A percentile compares a stretch with the other conserved stretches of the same genome.
Conservation (phyloP, 2,329 filamentous ascomycete species). For the Epichloe brachyelytri region DNA sequence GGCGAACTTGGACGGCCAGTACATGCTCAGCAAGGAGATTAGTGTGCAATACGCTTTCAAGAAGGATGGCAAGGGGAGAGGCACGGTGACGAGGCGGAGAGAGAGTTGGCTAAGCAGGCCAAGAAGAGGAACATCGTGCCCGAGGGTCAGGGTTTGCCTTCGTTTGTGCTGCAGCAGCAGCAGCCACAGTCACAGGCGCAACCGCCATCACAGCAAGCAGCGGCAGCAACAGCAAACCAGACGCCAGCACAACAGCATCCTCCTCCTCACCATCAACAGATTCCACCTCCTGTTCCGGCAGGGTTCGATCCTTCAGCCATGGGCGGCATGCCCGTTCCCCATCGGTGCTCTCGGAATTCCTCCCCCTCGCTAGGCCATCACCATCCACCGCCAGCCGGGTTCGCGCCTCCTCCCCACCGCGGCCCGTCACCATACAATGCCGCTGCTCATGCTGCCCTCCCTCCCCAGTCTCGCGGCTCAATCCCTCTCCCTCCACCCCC, state of each 20-base stretch:
- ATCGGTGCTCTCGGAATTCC: constrained; percentile 9
- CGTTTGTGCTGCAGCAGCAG: constrained; percentile 47
- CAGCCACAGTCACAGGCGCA: constrained; percentile 6
- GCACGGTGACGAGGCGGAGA: constrained; percentile 87
- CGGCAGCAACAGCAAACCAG: constrained; percentile 1
- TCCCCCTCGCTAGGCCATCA: constrained; percentile 6
- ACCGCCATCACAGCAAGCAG: background rate
- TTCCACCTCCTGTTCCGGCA: constrained; percentile 10
- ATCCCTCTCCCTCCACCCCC: constrained; percentile 35
- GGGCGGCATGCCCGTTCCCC: constrained; percentile 9
- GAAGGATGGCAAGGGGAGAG: constrained; percentile 94
- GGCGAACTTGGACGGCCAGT: constrained; percentile 88
- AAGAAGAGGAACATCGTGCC: constrained; percentile 89
- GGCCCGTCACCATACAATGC: constrained; percentile 23
- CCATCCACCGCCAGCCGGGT: constrained; percentile 22
- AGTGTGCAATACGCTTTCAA: constrained; percentile 98
- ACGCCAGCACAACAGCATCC: constrained; percentile 13
- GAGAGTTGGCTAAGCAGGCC: constrained; percentile 80
- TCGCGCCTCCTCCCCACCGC: constrained; percentile 20
- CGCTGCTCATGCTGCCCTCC: constrained; percentile 4
- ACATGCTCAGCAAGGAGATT: constrained; percentile 92
- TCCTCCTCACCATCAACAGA: constrained; percentile 13
- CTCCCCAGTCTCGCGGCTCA: constrained; percentile 16
- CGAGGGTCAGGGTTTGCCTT: constrained; percentile 61
- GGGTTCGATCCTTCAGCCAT: constrained; percentile 25